Evolutionary conservation across 2,329 filamentous ascomycete genomes (phyloP).

Genomic region (Sclerotinia trifoliorum): DNA sequence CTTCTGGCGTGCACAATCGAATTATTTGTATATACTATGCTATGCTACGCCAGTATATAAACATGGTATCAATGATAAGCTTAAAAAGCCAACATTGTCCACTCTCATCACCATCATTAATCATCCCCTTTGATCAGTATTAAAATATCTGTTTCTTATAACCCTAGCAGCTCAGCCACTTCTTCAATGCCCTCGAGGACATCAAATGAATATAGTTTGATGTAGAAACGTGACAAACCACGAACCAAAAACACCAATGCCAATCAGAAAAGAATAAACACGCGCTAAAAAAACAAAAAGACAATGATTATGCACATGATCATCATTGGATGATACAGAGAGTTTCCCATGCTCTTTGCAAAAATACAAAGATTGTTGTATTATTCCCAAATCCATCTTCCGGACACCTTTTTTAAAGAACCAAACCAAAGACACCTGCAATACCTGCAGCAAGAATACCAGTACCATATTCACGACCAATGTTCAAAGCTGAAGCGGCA

Average conservation of each 20-base stretch:
- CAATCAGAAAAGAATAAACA: constrained; percentile 33
- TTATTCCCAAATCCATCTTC: background rate
- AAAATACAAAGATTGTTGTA: constrained; percentile 22
- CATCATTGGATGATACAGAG: constrained; percentile 31
- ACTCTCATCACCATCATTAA: constrained; percentile 7
- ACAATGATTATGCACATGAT: constrained; percentile 27
- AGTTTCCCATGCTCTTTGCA: constrained; percentile 18
- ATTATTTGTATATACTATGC: constrained; percentile 15
- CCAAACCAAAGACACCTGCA: constrained; percentile 53
- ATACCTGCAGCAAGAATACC: constrained; percentile 51
- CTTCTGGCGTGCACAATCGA: background rate
- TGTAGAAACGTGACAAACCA: constrained; percentile 31
- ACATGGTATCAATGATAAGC: background rate
- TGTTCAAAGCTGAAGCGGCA: constrained; percentile 46
- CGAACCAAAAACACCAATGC: constrained; percentile 40
- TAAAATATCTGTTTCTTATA: constrained; percentile 17
- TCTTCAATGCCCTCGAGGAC: background rate
- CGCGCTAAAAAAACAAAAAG: constrained; percentile 19
- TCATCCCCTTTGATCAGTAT: constrained; percentile 19
- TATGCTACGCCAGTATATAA: constrained; percentile 11
- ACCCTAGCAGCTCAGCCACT: constrained; percentile 14
- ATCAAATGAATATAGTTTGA: constrained; percentile 21
- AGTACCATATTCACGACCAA: constrained; percentile 45
- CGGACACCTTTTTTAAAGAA: constrained; percentile 47
- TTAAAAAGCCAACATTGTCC: background rate